A percentile compares a stretch with the other conserved stretches of the same genome.
These are phyloP conservation scores for Hanseniaspora taiwanica DNA, from an alignment of 805 yeast genomes.

Conservation along the genomic window DNA sequence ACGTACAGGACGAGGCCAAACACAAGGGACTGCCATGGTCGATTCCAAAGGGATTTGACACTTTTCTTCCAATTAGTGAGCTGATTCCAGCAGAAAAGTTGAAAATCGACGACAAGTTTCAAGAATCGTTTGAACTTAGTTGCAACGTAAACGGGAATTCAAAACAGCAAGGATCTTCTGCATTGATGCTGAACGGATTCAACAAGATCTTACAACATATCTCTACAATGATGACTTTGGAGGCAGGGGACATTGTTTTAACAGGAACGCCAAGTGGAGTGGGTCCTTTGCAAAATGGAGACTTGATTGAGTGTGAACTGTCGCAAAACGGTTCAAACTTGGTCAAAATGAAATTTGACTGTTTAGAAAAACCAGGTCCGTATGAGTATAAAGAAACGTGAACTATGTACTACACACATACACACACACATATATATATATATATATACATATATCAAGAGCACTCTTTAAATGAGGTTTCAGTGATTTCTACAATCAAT, in stretches of 20 bases:
- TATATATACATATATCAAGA: not conserved
- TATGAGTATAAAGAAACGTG: slow-evolving; percentile 37
- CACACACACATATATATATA: not conserved
- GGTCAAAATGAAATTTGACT: slow-evolving; percentile 29
- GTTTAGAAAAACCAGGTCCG: slow-evolving; percentile 43
- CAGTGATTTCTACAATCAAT: not conserved
- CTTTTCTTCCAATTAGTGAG: slow-evolving; percentile 78
- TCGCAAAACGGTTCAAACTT: slow-evolving; percentile 42
- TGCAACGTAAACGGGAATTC: slow-evolving; percentile 49
- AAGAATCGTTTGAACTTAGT: slow-evolving; percentile 17
- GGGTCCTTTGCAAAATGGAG: slow-evolving; percentile 75
- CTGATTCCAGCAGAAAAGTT: slow-evolving; percentile 55
- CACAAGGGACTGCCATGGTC: slow-evolving; percentile 93
- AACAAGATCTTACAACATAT: slow-evolving; percentile 67
- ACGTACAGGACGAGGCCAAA: slow-evolving; percentile 91
- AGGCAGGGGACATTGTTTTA: slow-evolving; percentile 79
- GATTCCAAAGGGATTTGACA: slow-evolving; percentile 92
- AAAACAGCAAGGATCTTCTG: slow-evolving; percentile 63
- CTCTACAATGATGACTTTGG: slow-evolving; percentile 81
- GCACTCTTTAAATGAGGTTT: not conserved
- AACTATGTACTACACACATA: not conserved
- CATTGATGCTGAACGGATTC: slow-evolving; percentile 79
- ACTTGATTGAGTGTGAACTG: slow-evolving; percentile 52
- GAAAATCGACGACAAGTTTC: slow-evolving; percentile 46
- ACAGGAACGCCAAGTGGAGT: slow-evolving; percentile 99